A percentile compares a stretch with the other conserved stretches of the same genome.
Evolutionary conservation across 1,284 basidiomycete genomes (phyloP).

Genomic region (Pseudozyma hubeiensis): DNA sequence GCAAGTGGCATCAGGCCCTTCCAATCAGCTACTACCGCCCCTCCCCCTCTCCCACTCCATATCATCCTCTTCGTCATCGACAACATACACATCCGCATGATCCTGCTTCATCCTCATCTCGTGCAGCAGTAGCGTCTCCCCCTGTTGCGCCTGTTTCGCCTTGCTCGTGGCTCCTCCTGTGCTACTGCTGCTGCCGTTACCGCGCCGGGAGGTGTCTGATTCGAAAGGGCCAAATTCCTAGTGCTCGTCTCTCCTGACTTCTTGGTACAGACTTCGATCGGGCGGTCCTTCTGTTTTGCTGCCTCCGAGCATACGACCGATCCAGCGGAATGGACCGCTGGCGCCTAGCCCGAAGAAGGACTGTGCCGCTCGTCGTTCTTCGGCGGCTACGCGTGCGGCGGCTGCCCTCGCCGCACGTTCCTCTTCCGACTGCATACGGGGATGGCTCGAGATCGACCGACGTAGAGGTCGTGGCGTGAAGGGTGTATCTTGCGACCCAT

Average conservation of each 20-base stretch:
- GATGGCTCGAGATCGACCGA: slow-evolving; percentile 69
- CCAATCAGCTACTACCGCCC: background rate
- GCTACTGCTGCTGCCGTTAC: slow-evolving; percentile 2
- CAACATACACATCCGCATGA: slow-evolving; percentile 5
- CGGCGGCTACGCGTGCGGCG: slow-evolving; percentile 53
- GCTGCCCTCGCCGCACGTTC: slow-evolving; percentile 76
- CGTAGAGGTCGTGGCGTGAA: slow-evolving; percentile 56
- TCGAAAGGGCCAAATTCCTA: slow-evolving; percentile 54
- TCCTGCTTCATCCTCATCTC: background rate
- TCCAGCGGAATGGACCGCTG: slow-evolving; percentile 14
- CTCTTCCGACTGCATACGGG: slow-evolving; percentile 76
- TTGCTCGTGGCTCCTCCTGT: background rate
- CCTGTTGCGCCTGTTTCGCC: background rate
- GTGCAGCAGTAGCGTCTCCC: slow-evolving; percentile 17
- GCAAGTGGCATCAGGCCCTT: slow-evolving; percentile 16
- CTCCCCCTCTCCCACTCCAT: slow-evolving; percentile 27
- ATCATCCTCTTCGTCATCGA: slow-evolving; percentile 27
- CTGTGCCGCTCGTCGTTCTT: slow-evolving; percentile 73
- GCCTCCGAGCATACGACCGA: slow-evolving; percentile 31
- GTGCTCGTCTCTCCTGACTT: slow-evolving; percentile 51
- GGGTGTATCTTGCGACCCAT: slow-evolving; percentile 14
- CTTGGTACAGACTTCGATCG: slow-evolving; percentile 49
- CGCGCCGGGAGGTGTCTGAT: background rate
- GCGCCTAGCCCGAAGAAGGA: slow-evolving; percentile 68
- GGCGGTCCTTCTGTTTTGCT: slow-evolving; percentile 22